Conservation (phyloP, 345 rosid genomes). For the Sisymbrium altissimum region DNA sequence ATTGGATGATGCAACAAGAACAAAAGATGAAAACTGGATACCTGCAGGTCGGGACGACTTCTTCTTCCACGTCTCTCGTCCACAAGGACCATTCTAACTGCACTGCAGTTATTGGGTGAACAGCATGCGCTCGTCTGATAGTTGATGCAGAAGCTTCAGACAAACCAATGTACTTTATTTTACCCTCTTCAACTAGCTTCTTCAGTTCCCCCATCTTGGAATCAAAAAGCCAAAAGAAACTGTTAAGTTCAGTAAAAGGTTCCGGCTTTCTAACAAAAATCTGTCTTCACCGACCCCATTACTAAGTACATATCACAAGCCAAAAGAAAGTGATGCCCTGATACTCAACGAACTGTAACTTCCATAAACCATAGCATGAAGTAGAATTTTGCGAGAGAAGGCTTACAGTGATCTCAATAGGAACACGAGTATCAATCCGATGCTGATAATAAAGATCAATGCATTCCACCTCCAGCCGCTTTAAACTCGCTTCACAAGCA, state of each 20-base stretch:
- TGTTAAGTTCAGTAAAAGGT: background rate
- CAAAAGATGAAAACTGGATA: background rate
- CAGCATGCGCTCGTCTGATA: slow-evolving; percentile 71
- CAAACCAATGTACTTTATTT: slow-evolving; percentile 61
- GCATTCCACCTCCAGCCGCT: slow-evolving; percentile 44
- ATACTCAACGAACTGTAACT: too few species aligned
- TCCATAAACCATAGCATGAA: too few species aligned
- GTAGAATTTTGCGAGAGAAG: too few species aligned
- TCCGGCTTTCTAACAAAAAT: too few species aligned
- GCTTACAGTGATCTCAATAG: slow-evolving; percentile 41
- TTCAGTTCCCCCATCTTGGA: slow-evolving; percentile 53
- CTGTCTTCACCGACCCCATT: too few species aligned
- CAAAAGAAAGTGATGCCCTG: too few species aligned
- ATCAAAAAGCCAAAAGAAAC: background rate
- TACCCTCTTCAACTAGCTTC: slow-evolving; percentile 72
- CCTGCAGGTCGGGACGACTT: slow-evolving; percentile 40
- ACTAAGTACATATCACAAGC: too few species aligned
- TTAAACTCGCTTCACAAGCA: slow-evolving; percentile 58
- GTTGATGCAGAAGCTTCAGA: slow-evolving; percentile 82
- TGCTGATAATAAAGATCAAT: slow-evolving; percentile 69
- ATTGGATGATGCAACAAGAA: background rate
- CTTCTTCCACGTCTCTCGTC: slow-evolving; percentile 71
- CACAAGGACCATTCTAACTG: slow-evolving; percentile 77
- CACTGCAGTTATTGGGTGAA: slow-evolving; percentile 65
- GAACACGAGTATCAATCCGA: slow-evolving; percentile 35